Evolutionary conservation across 371 early-diverging fungal genomes (phyloP).

Genomic region (Apophysomyces elegans): DNA sequence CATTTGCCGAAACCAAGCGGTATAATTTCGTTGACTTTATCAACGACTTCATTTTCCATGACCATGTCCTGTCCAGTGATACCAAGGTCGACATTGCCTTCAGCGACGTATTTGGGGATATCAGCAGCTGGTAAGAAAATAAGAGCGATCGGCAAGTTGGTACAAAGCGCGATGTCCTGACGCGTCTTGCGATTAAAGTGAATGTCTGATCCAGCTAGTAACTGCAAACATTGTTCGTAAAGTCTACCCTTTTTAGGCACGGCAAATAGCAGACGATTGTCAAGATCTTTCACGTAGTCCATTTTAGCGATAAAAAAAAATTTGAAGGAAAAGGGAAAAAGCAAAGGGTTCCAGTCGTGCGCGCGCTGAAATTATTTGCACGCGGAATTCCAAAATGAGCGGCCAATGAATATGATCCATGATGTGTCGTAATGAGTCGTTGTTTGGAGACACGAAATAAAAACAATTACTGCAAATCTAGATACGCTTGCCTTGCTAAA

Average conservation of each 20-base stretch:
- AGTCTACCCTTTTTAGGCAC: conserved; percentile 98
- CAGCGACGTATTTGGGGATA: conserved; percentile 93
- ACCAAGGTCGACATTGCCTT: conserved; percentile 95
- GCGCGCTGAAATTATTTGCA: no score
- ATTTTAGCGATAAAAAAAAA: conserved; percentile 30
- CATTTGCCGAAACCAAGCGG: conserved; percentile 93
- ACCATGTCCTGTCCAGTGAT: conserved; percentile 97
- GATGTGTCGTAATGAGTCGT: no score
- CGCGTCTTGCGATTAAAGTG: conserved; percentile 92
- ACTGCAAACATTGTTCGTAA: conserved; percentile 81
- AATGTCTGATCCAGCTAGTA: conserved; percentile 89
- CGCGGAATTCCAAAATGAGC: no score
- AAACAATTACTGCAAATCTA: no score
- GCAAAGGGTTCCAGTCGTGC: no score
- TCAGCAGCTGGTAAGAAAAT: conserved; percentile 95
- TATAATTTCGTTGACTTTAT: conserved; percentile 74
- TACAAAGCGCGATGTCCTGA: conserved; percentile 94
- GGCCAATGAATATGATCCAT: no score
- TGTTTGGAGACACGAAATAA: no score
- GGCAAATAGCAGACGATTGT: conserved; percentile 88
- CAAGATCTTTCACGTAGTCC: conserved; percentile 71
- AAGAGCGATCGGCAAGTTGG: conserved; percentile 90
- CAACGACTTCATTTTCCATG: conserved; percentile 74
- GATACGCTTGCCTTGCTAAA: no score
- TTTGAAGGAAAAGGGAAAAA: no score